phyloP scores from a whole-genome alignment of 140 eudicot genomes.

The Ambrosia hybrid region DNA sequence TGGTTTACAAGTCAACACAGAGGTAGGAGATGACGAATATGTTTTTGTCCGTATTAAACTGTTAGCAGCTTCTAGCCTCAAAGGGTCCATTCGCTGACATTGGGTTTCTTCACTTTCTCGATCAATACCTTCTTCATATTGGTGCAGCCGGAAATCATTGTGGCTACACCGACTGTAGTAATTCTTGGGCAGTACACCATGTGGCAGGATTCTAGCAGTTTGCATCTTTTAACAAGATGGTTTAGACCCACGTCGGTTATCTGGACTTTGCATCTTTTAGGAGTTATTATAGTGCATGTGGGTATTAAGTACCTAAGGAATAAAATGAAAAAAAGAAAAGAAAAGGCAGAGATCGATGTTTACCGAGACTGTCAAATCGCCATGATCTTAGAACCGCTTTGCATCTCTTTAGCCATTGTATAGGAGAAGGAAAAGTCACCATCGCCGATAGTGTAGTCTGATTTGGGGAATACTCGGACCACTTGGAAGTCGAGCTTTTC shows the following conservation, averaged over 20 bases:
- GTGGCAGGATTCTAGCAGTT: conserved; percentile 70
- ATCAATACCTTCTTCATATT: conserved; percentile 78
- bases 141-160: conserved; percentile 63
- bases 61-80: conserved; percentile 53
- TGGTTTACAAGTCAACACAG: conserved; percentile 67
- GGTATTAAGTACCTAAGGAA: too few relatives aligned
- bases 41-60: too few relatives aligned
- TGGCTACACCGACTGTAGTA: conserved; percentile 83
- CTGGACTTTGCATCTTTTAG: neutral
- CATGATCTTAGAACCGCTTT: too few relatives aligned
- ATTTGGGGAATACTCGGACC: too few relatives aligned
- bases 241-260: conserved; percentile 73
- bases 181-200: conserved; percentile 88
- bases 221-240: conserved; percentile 56
- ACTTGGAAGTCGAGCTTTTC: too few relatives aligned
- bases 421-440: too few relatives aligned
- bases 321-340: too few relatives aligned
- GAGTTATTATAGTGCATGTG: too few relatives aligned
- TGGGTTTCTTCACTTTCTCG: conserved; percentile 48
- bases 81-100: conserved; percentile 77
- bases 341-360: too few relatives aligned
- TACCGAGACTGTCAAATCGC: too few relatives aligned
- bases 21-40: conserved; percentile 68
- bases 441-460: too few relatives aligned
- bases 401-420: too few relatives aligned